Evolutionary conservation across 2,329 filamentous ascomycete species (phyloP), one percentile per base, ranked within the genome.

Genomic region (Aureobasidium namibiae): DNA sequence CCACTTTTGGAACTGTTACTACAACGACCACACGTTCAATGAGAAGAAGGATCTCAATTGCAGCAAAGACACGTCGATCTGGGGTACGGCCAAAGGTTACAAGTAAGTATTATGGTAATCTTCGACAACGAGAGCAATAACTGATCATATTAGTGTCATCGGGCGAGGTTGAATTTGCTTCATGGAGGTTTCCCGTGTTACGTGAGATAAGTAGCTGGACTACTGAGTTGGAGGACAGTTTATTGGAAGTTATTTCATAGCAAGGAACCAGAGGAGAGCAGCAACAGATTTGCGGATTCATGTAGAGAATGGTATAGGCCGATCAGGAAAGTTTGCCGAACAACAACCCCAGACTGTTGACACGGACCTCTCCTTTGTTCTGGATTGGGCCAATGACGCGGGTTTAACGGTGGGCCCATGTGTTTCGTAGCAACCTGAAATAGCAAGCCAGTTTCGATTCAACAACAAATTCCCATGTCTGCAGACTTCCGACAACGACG

Each of bases 381-480:
- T 26, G 24, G 21, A 18, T 26, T 11, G 18, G 44, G 50, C 50
- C 50, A 54, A 57, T 57, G 54, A 57, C 54, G 54, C 42, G 42
- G 54, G 29, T 39, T 31, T 34, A 48, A 57, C 54, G 54, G 54
- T 31, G 44, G 42, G 41, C 16, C 34, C 39, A 29, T 45, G 39
- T 45, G 39, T 34, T 56, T 45, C 53, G 42, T 57, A 57, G 54
- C 54, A 57, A 45, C 41, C 39, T 45, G 29, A 45, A 56, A 45
- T 44, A 56, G 52, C 52, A 44, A 56, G 11, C 29, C 39, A 45
- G 45, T 44, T 34, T 39, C 21, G 38, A 29, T 41, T n/a, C 9
- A 39, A 42, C 36, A 42, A 26, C 10, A 29, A 2, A 29, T 39
- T 46, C 33, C 33, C 14, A 57, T 57, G 54, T 57, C 54, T 46